Evolutionary conservation across 495 filamentous ascomycete species (phyloP).

Genomic region (Immersiella caudata): DNA sequence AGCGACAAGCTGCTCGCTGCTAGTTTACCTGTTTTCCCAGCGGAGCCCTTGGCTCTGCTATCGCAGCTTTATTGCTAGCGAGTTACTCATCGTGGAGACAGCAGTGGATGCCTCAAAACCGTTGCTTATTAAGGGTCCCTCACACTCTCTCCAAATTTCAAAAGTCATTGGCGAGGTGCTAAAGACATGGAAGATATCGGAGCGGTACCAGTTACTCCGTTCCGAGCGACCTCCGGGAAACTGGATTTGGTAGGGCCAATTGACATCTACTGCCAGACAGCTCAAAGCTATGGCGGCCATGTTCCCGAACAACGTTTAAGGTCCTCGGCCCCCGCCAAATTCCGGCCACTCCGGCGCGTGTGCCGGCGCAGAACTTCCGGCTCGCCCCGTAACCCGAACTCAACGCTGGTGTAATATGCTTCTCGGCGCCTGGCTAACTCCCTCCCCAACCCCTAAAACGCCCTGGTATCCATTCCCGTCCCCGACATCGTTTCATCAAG

Average conservation of each 20-base stretch:
- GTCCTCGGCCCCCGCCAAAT: neutral
- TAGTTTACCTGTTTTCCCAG: neutral
- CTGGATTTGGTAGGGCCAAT: neutral
- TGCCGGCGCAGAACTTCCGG: neutral
- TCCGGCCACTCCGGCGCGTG: no score
- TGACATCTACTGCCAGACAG: neutral
- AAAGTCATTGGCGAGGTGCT: neutral
- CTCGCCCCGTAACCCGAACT: neutral
- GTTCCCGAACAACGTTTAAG: neutral
- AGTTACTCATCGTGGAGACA: neutral
- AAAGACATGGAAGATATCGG: neutral
- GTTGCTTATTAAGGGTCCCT: neutral
- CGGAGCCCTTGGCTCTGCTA: neutral
- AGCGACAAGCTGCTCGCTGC: neutral
- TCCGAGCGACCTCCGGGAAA: neutral
- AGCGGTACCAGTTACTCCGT: neutral
- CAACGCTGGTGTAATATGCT: neutral
- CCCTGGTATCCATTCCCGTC: neutral
- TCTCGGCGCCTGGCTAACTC: neutral
- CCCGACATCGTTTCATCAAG: constrained; percentile 10
- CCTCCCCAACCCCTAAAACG: neutral
- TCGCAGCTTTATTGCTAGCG: neutral
- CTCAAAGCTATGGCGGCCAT: neutral
- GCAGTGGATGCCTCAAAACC: neutral
- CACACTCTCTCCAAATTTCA: neutral